Evolutionary conservation across 805 yeast genomes (phyloP).

Genomic region (Zygosaccharomyces kombuchaensis): DNA sequence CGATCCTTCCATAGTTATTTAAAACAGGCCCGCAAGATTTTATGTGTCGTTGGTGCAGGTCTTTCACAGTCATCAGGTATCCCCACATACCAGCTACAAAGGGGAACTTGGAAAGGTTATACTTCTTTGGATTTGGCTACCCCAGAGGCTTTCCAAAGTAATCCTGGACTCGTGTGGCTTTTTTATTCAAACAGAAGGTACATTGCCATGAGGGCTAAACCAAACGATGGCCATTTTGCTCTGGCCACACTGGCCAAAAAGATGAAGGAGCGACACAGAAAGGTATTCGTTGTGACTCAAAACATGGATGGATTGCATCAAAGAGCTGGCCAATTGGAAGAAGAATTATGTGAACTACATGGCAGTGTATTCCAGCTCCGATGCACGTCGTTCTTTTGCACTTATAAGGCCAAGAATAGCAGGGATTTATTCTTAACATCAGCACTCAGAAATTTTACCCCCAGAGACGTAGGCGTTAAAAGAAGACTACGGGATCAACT

Average conservation of each 20-base stretch:
- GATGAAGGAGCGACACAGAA: constrained; percentile 25
- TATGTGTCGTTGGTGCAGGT: constrained; percentile 80
- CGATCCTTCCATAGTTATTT: constrained; percentile 48
- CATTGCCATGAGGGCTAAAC: constrained; percentile 60
- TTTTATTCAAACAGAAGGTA: constrained; percentile 69
- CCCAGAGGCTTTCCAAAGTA: constrained; percentile 80
- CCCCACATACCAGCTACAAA: constrained; percentile 65
- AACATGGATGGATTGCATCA: constrained; percentile 74
- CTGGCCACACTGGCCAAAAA: constrained; percentile 56
- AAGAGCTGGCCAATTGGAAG: constrained; percentile 57
- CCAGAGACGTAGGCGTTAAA: constrained; percentile 10
- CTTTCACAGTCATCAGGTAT: constrained; percentile 74
- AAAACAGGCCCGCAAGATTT: constrained; percentile 42
- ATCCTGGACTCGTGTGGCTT: constrained; percentile 89
- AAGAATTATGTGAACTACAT: constrained; percentile 63
- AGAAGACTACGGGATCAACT: constrained; percentile 8
- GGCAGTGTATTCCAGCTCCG: constrained; percentile 70
- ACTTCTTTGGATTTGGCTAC: constrained; percentile 83
- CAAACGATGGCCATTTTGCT: constrained; percentile 71
- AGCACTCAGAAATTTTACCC: constrained; percentile 40
- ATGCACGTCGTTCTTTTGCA: constrained; percentile 76
- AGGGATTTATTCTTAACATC: constrained; percentile 56
- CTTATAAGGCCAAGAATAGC: constrained; percentile 50
- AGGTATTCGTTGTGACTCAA: constrained; percentile 69
- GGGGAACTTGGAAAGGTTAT: constrained; percentile 73